Conservation (phyloP, 2,329 filamentous ascomycete genomes). For the Nemania sp. region DNA sequence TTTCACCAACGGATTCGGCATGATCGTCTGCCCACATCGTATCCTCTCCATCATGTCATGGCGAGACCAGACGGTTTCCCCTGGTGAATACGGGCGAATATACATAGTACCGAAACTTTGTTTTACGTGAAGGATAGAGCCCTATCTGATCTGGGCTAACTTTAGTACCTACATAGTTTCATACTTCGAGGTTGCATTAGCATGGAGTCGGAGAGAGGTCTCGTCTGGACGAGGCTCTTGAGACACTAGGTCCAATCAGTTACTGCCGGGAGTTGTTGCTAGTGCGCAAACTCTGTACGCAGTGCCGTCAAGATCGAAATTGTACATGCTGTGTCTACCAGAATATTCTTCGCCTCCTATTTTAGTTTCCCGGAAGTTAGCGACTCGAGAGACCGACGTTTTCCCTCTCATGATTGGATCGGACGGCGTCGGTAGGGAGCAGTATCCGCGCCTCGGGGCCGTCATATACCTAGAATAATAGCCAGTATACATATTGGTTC, state of each 20-base stretch:
- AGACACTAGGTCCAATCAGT: not conserved
- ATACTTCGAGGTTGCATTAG: slow-evolving; percentile 1
- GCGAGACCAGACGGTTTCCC: not conserved
- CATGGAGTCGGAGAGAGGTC: not conserved
- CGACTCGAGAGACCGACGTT: not conserved
- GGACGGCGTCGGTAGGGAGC: not conserved
- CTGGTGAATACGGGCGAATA: not conserved
- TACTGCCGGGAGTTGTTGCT: not conserved
- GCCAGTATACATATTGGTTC: no score
- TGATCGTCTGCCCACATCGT: slow-evolving; percentile 35
- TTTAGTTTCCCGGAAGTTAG: slow-evolving; percentile 9
- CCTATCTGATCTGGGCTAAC: not conserved
- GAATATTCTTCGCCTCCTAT: not conserved
- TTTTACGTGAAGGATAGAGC: slow-evolving; percentile 13
- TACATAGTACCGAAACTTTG: slow-evolving; percentile 17
- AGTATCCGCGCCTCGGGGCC: not conserved
- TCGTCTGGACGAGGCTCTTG: not conserved
- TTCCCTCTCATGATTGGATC: slow-evolving; percentile 4
- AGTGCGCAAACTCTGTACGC: not conserved
- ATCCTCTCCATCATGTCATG: slow-evolving; percentile 23
- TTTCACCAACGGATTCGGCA: slow-evolving; percentile 18
- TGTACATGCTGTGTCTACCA: not conserved
- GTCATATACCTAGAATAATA: not conserved
- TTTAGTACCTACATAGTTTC: slow-evolving; percentile 4
- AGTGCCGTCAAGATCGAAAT: not conserved